Conservation (phyloP, 495 filamentous ascomycete species). For the Aspergillus conjunctus region DNA sequence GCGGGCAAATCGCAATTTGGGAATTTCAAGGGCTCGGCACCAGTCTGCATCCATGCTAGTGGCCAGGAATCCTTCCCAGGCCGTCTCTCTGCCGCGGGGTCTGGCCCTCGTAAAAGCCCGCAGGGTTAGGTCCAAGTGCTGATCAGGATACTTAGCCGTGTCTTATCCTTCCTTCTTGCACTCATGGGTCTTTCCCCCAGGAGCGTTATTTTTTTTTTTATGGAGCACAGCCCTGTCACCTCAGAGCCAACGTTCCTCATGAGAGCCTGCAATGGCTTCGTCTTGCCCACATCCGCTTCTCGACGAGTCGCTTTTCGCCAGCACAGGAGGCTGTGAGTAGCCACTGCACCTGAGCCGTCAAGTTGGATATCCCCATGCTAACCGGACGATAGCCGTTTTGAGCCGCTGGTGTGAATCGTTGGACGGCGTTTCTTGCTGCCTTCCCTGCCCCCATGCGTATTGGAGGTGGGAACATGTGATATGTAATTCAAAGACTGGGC, state of each 20-base stretch:
- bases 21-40: too few species aligned
- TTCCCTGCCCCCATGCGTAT: constrained; percentile 2
- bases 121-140: background rate
- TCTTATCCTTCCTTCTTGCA: background rate
- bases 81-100: too few species aligned
- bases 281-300: constrained; percentile 10
- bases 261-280: constrained; percentile 7
- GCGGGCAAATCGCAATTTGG: too few species aligned
- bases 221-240: background rate
- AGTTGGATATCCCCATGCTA: background rate
- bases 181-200: too few species aligned
- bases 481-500: background rate
- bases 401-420: constrained; percentile 10
- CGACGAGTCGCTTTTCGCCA: constrained; percentile 9
- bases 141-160: constrained; percentile 2
- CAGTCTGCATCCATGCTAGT: too few species aligned
- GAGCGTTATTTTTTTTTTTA: background rate
- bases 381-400: background rate
- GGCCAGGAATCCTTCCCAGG: too few species aligned
- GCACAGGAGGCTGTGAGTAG: constrained; percentile 6
- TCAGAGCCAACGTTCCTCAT: background rate
- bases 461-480: constrained; percentile 7
- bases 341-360: background rate
- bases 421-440: constrained; percentile 6
- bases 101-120: constrained; percentile 7